phyloP scores from a whole-genome alignment of 2,329 filamentous ascomycete genomes.

The Colletotrichum agaves region DNA sequence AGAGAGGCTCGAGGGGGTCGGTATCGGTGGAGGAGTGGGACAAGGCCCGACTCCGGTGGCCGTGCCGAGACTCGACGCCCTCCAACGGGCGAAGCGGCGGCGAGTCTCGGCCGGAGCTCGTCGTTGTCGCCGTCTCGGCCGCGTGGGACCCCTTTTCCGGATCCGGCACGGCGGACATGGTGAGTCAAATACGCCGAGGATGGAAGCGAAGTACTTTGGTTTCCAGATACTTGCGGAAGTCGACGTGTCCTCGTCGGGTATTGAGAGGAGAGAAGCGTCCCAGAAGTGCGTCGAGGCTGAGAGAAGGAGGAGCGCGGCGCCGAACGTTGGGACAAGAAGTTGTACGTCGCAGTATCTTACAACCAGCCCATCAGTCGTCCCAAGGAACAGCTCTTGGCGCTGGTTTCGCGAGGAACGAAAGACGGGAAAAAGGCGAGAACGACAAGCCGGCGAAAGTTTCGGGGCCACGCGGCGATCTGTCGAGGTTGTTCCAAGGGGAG shows the following conservation, averaged over 20 bases:
- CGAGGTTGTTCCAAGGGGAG: slow-evolving; percentile 3
- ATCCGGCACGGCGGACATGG: slow-evolving; percentile 29
- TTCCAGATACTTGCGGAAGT: not conserved
- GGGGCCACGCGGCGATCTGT: not conserved
- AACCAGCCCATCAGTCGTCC: not conserved
- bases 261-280: not conserved
- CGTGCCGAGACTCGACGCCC: slow-evolving; percentile 23
- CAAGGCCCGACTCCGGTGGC: slow-evolving; percentile 20
- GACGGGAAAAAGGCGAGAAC: not conserved
- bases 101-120: slow-evolving; percentile 31
- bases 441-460: slow-evolving; percentile 11
- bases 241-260: not conserved
- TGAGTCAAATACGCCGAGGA: not conserved
- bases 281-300: not conserved
- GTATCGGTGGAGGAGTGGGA: slow-evolving; percentile 33
- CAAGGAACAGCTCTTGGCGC: not conserved
- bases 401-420: not conserved
- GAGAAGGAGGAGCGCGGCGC: not conserved
- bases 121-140: slow-evolving; percentile 21
- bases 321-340: slow-evolving; percentile 17
- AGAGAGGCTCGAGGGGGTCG: slow-evolving; percentile 46
- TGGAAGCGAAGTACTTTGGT: not conserved
- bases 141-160: slow-evolving; percentile 31
- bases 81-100: slow-evolving; percentile 24
- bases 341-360: slow-evolving; percentile 15